Percentiles rank a stretch among this genome's conserved stretches.
Conservation (phyloP, 257 asterid genomes). For the Perilla frutescens region DNA sequence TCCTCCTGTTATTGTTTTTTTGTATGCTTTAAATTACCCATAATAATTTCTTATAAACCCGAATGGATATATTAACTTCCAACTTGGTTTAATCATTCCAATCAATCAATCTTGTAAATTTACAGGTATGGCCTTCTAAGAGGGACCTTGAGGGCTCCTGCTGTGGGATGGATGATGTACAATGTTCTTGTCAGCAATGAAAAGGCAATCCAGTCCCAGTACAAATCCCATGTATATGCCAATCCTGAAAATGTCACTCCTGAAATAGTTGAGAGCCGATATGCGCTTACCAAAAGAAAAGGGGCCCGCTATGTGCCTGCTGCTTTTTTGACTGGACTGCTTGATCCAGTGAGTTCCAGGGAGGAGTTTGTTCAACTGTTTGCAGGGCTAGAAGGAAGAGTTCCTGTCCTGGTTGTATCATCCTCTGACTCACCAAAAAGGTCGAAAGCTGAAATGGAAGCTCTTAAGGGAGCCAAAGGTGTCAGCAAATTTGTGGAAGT, state of each 20-base stretch:
- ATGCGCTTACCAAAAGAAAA: conserved; percentile 71
- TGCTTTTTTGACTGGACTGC: conserved; percentile 93
- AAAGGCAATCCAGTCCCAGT: conserved; percentile 88
- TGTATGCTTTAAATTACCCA: neutral
- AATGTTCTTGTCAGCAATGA: conserved; percentile 91
- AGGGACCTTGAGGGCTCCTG: conserved; percentile 94
- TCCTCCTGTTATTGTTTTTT: neutral
- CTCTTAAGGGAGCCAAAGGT: conserved; percentile 83
- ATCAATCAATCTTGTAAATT: conserved; percentile 8
- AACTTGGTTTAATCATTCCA: neutral
- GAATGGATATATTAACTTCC: conserved; percentile 2
- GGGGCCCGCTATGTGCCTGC: conserved; percentile 98
- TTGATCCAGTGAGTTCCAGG: conserved; percentile 83
- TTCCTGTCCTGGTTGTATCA: conserved; percentile 76
- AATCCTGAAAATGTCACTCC: conserved; percentile 88
- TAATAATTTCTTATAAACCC: neutral
- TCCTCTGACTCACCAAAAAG: conserved; percentile 76
- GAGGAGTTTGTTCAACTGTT: conserved; percentile 81
- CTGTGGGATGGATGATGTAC: conserved; percentile 99
- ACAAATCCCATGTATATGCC: conserved; percentile 94
- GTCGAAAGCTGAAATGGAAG: conserved; percentile 97
- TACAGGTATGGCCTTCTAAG: conserved; percentile 84
- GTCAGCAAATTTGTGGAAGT: conserved; percentile 75
- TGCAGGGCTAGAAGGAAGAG: conserved; percentile 57
- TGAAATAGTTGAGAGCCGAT: conserved; percentile 69